Evolutionary conservation across 2,329 filamentous ascomycete genomes (phyloP).

Genomic region (Rhinocladiella similis): DNA sequence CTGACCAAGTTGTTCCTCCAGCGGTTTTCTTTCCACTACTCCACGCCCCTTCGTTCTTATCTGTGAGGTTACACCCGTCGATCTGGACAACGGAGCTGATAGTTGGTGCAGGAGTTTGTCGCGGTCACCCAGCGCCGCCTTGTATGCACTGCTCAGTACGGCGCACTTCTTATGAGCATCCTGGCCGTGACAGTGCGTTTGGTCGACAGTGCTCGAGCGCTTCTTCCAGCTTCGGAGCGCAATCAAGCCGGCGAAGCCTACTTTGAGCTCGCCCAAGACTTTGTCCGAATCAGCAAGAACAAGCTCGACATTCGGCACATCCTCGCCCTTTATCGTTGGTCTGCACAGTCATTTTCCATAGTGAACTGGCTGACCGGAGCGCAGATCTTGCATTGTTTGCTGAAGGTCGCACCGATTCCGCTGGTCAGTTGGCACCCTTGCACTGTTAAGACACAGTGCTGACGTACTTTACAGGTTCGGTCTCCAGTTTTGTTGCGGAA

Average conservation of each 20-base stretch:
- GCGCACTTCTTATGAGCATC: conserved; percentile 12
- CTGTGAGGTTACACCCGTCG: background rate
- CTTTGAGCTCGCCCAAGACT: conserved; percentile 15
- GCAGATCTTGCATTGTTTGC: conserved; percentile 9
- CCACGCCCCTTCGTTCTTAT: conserved; percentile 13
- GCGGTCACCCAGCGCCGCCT: conserved; percentile 10
- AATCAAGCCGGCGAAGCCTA: conserved; percentile 8
- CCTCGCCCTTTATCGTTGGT: conserved; percentile 6
- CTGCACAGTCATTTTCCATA: too few species aligned
- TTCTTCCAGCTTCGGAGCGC: conserved; percentile 5
- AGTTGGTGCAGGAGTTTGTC: conserved; percentile 2
- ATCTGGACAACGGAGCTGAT: too few species aligned
- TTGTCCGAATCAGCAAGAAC: conserved; percentile 13
- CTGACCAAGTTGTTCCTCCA: too few species aligned
- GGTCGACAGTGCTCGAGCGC: conserved; percentile 9
- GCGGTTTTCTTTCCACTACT: conserved; percentile 13
- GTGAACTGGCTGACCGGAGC: too few species aligned
- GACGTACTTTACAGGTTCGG: background rate
- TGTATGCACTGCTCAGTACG: conserved; percentile 10
- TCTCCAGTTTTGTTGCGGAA: conserved; percentile 13
- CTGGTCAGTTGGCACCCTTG: too few species aligned
- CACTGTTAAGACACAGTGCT: too few species aligned
- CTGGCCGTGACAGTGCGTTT: conserved; percentile 9
- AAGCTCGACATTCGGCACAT: conserved; percentile 14
- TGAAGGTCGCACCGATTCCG: conserved; percentile 3